Base-by-base conservation (phyloP, 2,329 filamentous ascomycete species). In the Scedosporium apiospermum region DNA sequence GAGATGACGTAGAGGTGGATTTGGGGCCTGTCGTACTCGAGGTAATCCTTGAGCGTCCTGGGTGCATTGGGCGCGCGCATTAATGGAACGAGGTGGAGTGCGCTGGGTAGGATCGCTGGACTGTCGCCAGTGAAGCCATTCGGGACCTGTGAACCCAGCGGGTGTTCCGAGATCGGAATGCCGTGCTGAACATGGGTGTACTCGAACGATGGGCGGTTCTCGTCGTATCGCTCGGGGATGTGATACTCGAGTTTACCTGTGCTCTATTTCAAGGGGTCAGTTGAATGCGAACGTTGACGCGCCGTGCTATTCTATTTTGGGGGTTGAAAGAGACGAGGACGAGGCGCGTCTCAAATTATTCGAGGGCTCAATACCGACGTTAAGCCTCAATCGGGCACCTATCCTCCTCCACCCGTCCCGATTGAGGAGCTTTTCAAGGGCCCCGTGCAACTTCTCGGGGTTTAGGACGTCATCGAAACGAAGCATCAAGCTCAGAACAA, bases 1-100 rank as follows among this genome's bases (percentile, higher is more conserved):
- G 75, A 74, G 3, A 76, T 74, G 53, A 83, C 71, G 64, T 81
- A 78, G 3, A 84, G 69, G 3, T 74, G 73, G 5, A 84, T 67
- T 66, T 78, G 77, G 0, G 80, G 80, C 21, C 66, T 68, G 66
- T 82, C 79, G 4, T 68, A 64, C 49, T 69, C 66, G 14, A 79
- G 55, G 64, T 76, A 79, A 62, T 81, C 78, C 1, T 72, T 67
- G 0, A 79, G 65, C 3, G 66, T 71, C 10, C 26, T 60, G 41
- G 64, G 66, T 1, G 46, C 41, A 3, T 61, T 63, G 14, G 62
- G 3, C 3, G 21, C 42, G 12, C 21, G 12, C 23, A 7, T n/a
- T 14, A 58, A 26, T 14, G 16, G 7, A 3, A 14, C 55, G 10
- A 34, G 14, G 14, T 58, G 21, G 14, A 23, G 3, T 3, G 55